Conservation (phyloP, 208 protist species). For the Acanthamoeba castellanii region DNA sequence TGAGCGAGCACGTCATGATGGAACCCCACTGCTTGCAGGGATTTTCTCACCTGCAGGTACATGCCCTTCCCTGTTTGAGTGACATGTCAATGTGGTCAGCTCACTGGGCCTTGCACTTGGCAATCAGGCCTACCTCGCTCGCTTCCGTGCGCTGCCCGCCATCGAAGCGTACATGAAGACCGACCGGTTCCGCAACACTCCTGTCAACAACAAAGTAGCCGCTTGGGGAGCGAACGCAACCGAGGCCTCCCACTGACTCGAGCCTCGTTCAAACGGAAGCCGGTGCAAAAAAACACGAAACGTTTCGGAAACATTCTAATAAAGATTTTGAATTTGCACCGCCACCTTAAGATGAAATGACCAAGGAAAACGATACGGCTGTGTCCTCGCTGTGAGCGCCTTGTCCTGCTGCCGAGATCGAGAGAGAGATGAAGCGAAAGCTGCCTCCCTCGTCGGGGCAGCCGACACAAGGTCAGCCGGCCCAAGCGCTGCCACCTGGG, state of each 20-base stretch:
- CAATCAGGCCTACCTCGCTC: neutral
- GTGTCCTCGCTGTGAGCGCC: too few relatives aligned
- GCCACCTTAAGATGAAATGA: too few relatives aligned
- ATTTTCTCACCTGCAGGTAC: neutral
- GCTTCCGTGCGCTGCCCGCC: slow-evolving; percentile 1
- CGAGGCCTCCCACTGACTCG: neutral
- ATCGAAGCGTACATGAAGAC: neutral
- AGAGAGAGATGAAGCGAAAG: slow-evolving; percentile 42
- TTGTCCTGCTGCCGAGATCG: neutral
- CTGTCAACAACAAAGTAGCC: slow-evolving; percentile 52
- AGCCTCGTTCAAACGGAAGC: too few relatives aligned
- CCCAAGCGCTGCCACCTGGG: neutral
- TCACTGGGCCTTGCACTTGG: too few relatives aligned
- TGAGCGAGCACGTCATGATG: neutral
- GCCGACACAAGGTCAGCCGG: slow-evolving; percentile 17
- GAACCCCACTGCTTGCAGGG: neutral
- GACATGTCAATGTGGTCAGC: neutral
- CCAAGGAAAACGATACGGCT: too few relatives aligned
- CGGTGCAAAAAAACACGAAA: too few relatives aligned
- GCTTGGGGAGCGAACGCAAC: neutral
- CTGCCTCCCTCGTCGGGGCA: slow-evolving; percentile 27
- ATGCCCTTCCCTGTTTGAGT: too few relatives aligned
- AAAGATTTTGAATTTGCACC: too few relatives aligned
- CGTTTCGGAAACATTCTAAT: too few relatives aligned
- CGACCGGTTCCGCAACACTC: neutral